Evolutionary conservation across 176 grass and related monocot species (phyloP).

Genomic region (Phoenix roebelenii): DNA sequence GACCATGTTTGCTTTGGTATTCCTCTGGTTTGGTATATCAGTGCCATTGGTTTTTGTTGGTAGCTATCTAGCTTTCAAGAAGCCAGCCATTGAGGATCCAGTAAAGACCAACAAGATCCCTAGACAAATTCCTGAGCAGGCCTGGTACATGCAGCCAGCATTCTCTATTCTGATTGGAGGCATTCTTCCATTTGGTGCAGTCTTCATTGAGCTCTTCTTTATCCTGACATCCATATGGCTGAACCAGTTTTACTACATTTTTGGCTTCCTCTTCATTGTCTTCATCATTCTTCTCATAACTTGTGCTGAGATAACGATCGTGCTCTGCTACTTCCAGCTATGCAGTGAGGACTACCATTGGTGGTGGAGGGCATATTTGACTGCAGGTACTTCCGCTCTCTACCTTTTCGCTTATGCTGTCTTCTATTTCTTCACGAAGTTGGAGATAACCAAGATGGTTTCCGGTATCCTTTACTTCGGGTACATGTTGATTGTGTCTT

Average conservation of each 20-base stretch:
- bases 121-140: slow-evolving; percentile 65
- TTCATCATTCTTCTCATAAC: slow-evolving; percentile 65
- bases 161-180: slow-evolving; percentile 63
- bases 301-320: slow-evolving; percentile 64
- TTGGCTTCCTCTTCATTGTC: slow-evolving; percentile 71
- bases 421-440: slow-evolving; percentile 74
- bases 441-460: slow-evolving; percentile 71
- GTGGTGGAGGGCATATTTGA: slow-evolving; percentile 77
- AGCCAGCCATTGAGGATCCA: slow-evolving; percentile 58
- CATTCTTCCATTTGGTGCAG: slow-evolving; percentile 60
- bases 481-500: slow-evolving; percentile 70
- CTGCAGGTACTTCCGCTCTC: slow-evolving; percentile 54
- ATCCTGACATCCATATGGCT: slow-evolving; percentile 76
- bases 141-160: slow-evolving; percentile 64
- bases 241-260: slow-evolving; percentile 78
- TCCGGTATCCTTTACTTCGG: slow-evolving; percentile 74
- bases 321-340: slow-evolving; percentile 83
- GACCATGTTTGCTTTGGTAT: slow-evolving; percentile 68
- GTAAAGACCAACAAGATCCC: slow-evolving; percentile 77
- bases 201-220: slow-evolving; percentile 84
- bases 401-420: slow-evolving; percentile 67
- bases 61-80: slow-evolving; percentile 72
- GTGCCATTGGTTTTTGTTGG: slow-evolving; percentile 69
- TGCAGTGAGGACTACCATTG: slow-evolving; percentile 72
- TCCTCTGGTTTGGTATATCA: slow-evolving; percentile 74